phyloP scores from a whole-genome alignment of 495 filamentous ascomycete genomes.

The Parathielavia hyrcaniae region DNA sequence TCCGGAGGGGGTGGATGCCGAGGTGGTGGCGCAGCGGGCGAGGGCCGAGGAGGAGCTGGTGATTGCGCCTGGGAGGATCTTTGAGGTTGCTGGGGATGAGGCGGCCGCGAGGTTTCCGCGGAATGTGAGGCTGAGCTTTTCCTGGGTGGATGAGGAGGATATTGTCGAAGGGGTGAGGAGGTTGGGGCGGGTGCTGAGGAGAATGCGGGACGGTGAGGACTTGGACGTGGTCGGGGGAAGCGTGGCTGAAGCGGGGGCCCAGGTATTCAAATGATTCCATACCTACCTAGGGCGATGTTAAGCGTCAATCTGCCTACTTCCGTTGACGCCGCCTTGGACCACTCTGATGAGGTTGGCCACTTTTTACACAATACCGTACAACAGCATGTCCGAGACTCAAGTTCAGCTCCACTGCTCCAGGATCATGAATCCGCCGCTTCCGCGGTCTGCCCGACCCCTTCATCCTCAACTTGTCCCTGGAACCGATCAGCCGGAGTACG shows the following conservation, averaged over 20 bases:
- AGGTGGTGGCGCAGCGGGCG: constrained; percentile 50
- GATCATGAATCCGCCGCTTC: too few relatives aligned
- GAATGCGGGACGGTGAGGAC: constrained; percentile 8
- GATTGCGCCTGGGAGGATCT: constrained; percentile 58
- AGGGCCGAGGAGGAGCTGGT: constrained; percentile 54
- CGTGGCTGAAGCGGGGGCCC: neutral
- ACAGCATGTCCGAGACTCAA: too few relatives aligned
- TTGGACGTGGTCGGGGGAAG: neutral
- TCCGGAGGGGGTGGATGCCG: constrained; percentile 43
- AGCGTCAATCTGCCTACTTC: neutral
- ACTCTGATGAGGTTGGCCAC: too few relatives aligned
- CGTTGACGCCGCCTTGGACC: too few relatives aligned
- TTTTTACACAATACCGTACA: too few relatives aligned
- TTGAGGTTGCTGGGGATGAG: constrained; percentile 58
- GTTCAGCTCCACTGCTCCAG: too few relatives aligned
- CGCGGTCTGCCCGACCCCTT: too few relatives aligned
- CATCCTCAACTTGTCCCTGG: too few relatives aligned
- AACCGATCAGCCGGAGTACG: too few relatives aligned
- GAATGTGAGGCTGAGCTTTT: constrained; percentile 62
- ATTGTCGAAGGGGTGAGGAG: constrained; percentile 63
- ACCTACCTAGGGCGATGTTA: too few relatives aligned
- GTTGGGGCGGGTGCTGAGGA: constrained; percentile 46
- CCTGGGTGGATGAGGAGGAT: constrained; percentile 64
- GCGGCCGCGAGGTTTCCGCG: constrained; percentile 45
- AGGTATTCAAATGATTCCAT: constrained; percentile 7